Evolutionary conservation across 371 early-diverging fungal genomes (phyloP).

Genomic region (Actinomucor elegans): DNA sequence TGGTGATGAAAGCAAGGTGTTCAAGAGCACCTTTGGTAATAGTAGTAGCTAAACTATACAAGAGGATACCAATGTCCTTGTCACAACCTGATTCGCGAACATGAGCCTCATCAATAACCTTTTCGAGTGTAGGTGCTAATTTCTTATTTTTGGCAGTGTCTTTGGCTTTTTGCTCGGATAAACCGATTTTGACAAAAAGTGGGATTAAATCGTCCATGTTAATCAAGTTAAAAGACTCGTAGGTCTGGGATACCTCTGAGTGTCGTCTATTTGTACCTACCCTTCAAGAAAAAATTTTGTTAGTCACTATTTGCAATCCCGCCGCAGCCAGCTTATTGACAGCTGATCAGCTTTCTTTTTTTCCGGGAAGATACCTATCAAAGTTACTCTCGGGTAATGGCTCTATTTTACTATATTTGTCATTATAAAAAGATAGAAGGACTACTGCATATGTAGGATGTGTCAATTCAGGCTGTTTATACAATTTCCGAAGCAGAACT

Average conservation of each 20-base stretch:
- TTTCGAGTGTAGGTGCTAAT: slow-evolving; percentile 76
- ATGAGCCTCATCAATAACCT: slow-evolving; percentile 64
- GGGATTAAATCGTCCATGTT: slow-evolving; percentile 55
- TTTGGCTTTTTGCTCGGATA: slow-evolving; percentile 88
- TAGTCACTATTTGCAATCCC: slow-evolving; percentile 1
- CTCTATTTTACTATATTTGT: no score
- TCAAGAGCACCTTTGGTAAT: slow-evolving; percentile 74
- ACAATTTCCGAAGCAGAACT: no score
- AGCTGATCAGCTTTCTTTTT: not conserved
- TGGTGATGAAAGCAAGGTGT: slow-evolving; percentile 76
- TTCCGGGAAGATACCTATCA: no score
- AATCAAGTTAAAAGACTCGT: not conserved
- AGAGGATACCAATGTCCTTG: slow-evolving; percentile 73
- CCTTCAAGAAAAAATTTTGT: not conserved
- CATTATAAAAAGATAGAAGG: no score
- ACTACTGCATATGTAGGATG: no score
- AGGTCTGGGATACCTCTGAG: not conserved
- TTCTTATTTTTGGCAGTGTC: slow-evolving; percentile 96
- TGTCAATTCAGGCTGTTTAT: no score
- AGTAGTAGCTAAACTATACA: slow-evolving; percentile 88
- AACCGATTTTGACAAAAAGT: slow-evolving; percentile 85
- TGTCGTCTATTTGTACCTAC: not conserved
- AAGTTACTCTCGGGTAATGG: no score
- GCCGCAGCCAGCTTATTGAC: not conserved
- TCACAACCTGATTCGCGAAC: slow-evolving; percentile 59